Evolutionary conservation across 495 filamentous ascomycete genomes (phyloP).

Genomic region (Echria macrotheca): DNA sequence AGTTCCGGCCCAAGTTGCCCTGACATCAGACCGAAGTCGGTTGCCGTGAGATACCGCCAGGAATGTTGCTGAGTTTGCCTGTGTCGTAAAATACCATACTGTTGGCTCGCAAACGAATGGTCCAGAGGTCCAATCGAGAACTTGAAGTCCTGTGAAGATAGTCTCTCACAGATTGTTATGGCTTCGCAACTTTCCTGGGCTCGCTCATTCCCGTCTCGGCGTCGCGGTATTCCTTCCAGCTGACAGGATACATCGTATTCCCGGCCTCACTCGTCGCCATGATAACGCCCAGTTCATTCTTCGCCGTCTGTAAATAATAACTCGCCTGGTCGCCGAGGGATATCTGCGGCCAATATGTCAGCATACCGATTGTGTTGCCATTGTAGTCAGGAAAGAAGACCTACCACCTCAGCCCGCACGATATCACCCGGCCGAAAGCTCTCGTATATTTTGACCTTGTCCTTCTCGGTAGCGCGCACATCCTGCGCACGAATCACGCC

Average conservation of each 20-base stretch:
- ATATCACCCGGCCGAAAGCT: conserved; percentile 93
- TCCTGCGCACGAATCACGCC: conserved; percentile 73
- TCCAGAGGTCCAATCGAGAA: not conserved
- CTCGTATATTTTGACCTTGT: conserved; percentile 82
- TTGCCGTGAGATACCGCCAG: too few species aligned
- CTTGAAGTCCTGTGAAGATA: not conserved
- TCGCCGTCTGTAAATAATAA: conserved; percentile 86
- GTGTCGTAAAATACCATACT: too few species aligned
- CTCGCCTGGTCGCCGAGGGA: conserved; percentile 88
- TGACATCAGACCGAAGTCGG: too few species aligned
- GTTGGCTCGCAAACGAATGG: not conserved
- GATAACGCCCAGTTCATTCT: conserved; percentile 87
- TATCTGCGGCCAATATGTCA: conserved; percentile 47
- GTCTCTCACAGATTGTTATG: conserved; percentile 65
- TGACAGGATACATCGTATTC: conserved; percentile 84
- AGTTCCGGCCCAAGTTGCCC: too few species aligned
- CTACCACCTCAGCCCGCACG: conserved; percentile 77
- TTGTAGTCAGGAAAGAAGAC: conserved; percentile 23
- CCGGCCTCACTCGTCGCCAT: conserved; percentile 88
- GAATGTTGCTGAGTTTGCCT: too few species aligned
- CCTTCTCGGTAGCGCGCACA: conserved; percentile 91
- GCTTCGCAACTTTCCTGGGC: conserved; percentile 87
- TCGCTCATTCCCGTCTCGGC: conserved; percentile 72
- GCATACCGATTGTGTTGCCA: not conserved
- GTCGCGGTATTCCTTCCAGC: conserved; percentile 91